Evolutionary conservation across 129 eudicot genomes (phyloP).

Genomic region (Silybum marianum): DNA sequence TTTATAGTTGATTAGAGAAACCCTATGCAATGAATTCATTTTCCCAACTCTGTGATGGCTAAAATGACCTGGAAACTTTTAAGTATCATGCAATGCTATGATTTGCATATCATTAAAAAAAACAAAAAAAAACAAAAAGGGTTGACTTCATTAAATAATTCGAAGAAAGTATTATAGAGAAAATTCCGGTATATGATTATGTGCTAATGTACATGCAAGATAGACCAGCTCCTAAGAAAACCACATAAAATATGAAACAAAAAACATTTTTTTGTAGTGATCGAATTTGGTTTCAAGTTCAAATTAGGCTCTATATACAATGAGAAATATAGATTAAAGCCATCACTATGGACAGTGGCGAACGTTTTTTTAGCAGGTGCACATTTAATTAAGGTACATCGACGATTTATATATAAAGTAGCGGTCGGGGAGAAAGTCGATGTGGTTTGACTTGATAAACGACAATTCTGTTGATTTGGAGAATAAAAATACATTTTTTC

Average conservation of each 20-base stretch:
- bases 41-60: neutral
- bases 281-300: neutral
- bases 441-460: neutral
- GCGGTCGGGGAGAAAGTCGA: no score
- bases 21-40: neutral
- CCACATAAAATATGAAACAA: neutral
- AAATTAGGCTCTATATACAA: neutral
- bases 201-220: neutral
- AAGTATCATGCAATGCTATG: slow-evolving; percentile 6
- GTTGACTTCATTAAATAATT: neutral
- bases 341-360: neutral
- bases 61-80: slow-evolving; percentile 5
- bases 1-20: slow-evolving; percentile 13
- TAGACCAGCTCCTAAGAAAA: neutral
- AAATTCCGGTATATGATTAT: no score
- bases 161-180: neutral
- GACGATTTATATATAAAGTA: no score
- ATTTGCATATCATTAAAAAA: slow-evolving; percentile 1
- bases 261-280: no score
- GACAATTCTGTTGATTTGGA: no score
- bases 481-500: no score
- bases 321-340: neutral
- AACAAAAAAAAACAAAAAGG: no score
- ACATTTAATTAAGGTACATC: neutral
- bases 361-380: neutral